Base-by-base conservation (phyloP, 352 stramenopile genomes). In the Phytophthora parvispora region DNA sequence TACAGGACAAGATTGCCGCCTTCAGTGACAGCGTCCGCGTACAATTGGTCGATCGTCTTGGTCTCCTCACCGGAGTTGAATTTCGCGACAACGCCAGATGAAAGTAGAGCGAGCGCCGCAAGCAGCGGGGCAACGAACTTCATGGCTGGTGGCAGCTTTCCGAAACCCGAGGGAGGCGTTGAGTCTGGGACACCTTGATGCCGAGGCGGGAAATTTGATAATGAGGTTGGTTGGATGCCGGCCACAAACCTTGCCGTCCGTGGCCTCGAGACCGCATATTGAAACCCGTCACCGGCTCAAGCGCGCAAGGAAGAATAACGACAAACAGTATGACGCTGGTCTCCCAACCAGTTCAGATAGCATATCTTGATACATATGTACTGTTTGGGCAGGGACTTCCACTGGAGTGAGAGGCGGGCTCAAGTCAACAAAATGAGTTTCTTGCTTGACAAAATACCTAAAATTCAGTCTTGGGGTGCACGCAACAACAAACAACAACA, bases 1-100 rank as follows among this genome's bases (percentile, higher is more conserved):
- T 85, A 84, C 8, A 79, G 25, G 22, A 84, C 69, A 45, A 88
- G 76, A 13, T 81, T 78, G 47, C 77, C 83, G 6, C 78, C 78
- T 71, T 87, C 78, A 6, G 62, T 60, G 32, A 82, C 51, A n/a
- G 78, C 74, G 12, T 87, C 70, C 24, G 75, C 64, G 55, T 88
- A 80, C 24, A 88, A 77, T 22, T 86, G 43, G 25, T 69, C 72
- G 43, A 83, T 62, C 2, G 68, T 67, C 71, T 77, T 80, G 62
- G 68, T 80, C 57, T 86, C 78, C 45, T 86, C 77, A 3, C 48
- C 54, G 42, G 55, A 31, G 10, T 32, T 49, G 29, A 43, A 49
- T 10, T 38, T 27, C 12, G 22, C 52, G 28, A 47, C 25, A 45
- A 22, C 42, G 38, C 31, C 45, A 24, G 31, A 28, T 27, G n/a